A percentile compares a stretch with the other conserved stretches of the same genome.
These are phyloP conservation scores for Echria macrotheca DNA, from an alignment of 495 filamentous ascomycete species.

Conservation along the genomic window DNA sequence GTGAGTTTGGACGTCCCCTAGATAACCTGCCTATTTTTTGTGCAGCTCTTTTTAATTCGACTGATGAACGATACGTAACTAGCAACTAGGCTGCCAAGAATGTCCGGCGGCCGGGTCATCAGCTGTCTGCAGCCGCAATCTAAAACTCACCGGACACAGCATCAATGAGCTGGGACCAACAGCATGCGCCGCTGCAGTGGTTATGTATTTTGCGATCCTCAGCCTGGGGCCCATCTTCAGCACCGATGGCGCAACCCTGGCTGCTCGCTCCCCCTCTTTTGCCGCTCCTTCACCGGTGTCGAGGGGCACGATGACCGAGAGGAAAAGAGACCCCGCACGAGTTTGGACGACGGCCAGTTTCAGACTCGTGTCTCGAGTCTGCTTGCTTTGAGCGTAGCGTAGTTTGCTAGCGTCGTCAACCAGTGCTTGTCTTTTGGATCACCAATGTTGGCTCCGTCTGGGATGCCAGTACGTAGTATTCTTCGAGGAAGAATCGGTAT, in stretches of 20 bases:
- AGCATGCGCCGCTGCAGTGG: neutral
- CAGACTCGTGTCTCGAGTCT: conserved; percentile 11
- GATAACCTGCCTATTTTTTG: too few species aligned
- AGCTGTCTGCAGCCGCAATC: conserved; percentile 6
- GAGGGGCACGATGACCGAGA: too few species aligned
- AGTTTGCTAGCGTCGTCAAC: neutral
- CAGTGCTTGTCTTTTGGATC: neutral
- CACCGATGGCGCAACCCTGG: neutral
- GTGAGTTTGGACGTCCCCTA: too few species aligned
- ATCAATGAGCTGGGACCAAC: conserved; percentile 8
- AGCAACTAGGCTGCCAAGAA: too few species aligned
- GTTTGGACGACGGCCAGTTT: conserved; percentile 7
- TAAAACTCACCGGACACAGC: conserved; percentile 9
- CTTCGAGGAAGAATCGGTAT: too few species aligned
- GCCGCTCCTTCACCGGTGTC: neutral
- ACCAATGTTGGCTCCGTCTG: conserved; percentile 3
- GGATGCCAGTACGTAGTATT: neutral
- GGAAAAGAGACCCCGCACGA: too few species aligned
- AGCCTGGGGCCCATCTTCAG: neutral
- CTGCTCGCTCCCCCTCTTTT: neutral
- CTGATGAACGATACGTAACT: too few species aligned
- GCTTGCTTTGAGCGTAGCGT: neutral
- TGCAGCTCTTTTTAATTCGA: too few species aligned
- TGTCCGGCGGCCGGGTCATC: too few species aligned
- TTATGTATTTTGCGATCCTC: neutral